Evolutionary conservation across 805 yeast species (phyloP).

Genomic region (Pichia nanzhaoensis): DNA sequence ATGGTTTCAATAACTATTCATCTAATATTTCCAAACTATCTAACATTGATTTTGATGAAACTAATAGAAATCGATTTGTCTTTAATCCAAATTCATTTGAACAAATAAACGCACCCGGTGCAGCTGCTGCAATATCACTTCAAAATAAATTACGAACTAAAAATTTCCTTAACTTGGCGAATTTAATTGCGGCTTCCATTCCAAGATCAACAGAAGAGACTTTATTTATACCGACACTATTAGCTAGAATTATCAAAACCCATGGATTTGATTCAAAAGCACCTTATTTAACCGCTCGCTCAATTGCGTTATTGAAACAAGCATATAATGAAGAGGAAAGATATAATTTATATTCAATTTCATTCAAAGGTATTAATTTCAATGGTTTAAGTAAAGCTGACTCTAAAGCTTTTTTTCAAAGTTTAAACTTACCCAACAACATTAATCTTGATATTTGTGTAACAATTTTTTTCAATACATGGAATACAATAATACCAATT

Average conservation of each 20-base stretch:
- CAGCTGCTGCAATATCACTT: conserved; percentile 59
- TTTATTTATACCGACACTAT: conserved; percentile 61
- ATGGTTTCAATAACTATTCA: too few species aligned
- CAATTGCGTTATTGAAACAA: conserved; percentile 64
- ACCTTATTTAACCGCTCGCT: conserved; percentile 62
- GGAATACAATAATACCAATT: conserved; percentile 68
- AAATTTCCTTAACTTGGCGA: conserved; percentile 42
- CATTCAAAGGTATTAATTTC: conserved; percentile 34
- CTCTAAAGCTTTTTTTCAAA: conserved; percentile 39
- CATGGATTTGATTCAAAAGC: conserved; percentile 70
- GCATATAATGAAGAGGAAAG: conserved; percentile 29
- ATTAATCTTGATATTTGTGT: conserved; percentile 62
- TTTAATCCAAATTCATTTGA: conserved; percentile 38
- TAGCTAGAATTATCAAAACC: conserved; percentile 61
- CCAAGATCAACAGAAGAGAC: conserved; percentile 79
- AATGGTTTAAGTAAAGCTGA: conserved; percentile 34
- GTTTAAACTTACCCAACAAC: conserved; percentile 42
- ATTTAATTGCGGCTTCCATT: conserved; percentile 60
- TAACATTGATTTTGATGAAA: not conserved
- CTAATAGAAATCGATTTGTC: conserved; percentile 13
- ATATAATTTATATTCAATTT: conserved; percentile 27
- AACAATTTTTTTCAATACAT: conserved; percentile 63
- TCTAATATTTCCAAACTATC: too few species aligned
- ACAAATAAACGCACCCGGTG: conserved; percentile 68
- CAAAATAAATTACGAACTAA: conserved; percentile 39